Percentiles rank a stretch among this genome's conserved stretches.
phyloP scores from a whole-genome alignment of 78 protist species.

The Speleostelium caveatum region DNA sequence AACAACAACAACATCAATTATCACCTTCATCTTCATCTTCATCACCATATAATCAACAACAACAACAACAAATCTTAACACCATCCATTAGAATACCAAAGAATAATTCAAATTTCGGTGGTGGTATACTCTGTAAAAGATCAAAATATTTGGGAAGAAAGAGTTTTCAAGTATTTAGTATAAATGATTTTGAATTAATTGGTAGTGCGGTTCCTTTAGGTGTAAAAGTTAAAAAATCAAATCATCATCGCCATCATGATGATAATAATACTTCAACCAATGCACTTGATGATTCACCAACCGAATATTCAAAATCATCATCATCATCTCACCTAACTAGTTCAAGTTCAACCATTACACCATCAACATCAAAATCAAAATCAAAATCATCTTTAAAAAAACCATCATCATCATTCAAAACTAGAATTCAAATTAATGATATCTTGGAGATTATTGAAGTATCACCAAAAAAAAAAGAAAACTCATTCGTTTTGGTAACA shows the following conservation, averaged over 20 bases:
- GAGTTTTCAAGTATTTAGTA: neutral
- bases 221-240: no score
- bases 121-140: constrained; percentile 36
- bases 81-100: neutral
- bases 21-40: no score
- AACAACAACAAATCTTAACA: neutral
- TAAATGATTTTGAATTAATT: constrained; percentile 4
- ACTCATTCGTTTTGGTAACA: constrained; percentile 13
- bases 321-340: neutral
- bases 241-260: no score
- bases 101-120: neutral
- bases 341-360: neutral
- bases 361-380: neutral
- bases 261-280: neutral
- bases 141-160: constrained; percentile 59
- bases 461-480: constrained; percentile 20
- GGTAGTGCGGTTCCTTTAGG: constrained; percentile 5
- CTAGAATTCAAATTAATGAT: neutral
- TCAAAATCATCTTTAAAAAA: neutral
- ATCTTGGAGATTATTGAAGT: constrained; percentile 11
- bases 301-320: neutral
- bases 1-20: constrained; percentile 22
- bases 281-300: no score
- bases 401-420: neutral
- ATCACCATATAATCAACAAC: neutral